Evolutionary conservation across 2,329 filamentous ascomycete species (phyloP).

Genomic region (Venturia effusa): DNA sequence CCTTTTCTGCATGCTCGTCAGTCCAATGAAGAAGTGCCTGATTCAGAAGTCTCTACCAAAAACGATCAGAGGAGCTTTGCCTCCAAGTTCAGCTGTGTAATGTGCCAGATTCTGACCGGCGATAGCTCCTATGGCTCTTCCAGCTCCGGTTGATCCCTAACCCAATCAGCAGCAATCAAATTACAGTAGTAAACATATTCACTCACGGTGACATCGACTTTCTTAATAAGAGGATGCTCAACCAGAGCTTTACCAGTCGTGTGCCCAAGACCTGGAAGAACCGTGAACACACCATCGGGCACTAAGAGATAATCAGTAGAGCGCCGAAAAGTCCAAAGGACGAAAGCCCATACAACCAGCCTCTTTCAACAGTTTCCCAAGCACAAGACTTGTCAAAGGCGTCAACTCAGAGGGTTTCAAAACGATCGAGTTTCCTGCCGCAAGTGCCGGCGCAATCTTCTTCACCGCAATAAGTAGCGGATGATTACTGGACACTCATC

Average conservation of each 20-base stretch:
- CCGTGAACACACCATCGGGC: conserved; percentile 66
- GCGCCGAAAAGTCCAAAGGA: no score
- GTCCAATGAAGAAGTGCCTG: background rate
- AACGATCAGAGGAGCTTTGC: conserved; percentile 35
- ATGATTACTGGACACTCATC: conserved; percentile 50
- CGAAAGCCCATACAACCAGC: conserved; percentile 51
- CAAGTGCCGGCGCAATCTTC: conserved; percentile 63
- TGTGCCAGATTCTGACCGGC: conserved; percentile 53
- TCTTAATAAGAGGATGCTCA: conserved; percentile 57
- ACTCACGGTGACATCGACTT: conserved; percentile 58
- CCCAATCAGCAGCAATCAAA: background rate
- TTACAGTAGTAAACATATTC: background rate
- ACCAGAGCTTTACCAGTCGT: conserved; percentile 60
- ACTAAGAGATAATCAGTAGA: conserved; percentile 26
- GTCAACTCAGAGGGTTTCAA: conserved; percentile 49
- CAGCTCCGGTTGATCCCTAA: conserved; percentile 47
- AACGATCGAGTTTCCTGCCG: conserved; percentile 47
- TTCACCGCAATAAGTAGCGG: conserved; percentile 66
- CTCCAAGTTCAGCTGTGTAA: conserved; percentile 50
- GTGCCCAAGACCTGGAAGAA: conserved; percentile 60
- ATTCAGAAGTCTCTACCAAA: conserved; percentile 14
- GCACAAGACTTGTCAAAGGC: conserved; percentile 44
- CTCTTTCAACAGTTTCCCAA: conserved; percentile 57
- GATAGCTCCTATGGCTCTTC: conserved; percentile 64
- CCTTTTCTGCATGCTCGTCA: conserved; percentile 17